phyloP scores from a whole-genome alignment of 2,329 filamentous ascomycete species.

The Arthrobotrys musiformis region DNA sequence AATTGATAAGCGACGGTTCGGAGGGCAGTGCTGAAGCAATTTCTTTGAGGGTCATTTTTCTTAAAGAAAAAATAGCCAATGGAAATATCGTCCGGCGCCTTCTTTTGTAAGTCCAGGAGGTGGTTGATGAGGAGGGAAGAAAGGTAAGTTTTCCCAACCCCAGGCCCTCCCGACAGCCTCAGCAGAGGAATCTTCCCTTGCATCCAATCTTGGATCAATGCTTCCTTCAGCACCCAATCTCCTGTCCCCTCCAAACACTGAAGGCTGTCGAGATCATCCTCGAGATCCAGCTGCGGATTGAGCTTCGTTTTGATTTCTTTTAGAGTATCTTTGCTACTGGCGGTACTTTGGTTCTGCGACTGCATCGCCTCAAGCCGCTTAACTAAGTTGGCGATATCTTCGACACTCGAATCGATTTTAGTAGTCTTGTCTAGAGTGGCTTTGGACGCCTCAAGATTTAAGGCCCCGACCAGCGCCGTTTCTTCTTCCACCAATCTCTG shows the following conservation, averaged over 20 bases:
- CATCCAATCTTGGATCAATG: not conserved
- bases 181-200: not conserved
- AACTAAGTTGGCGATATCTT: not conserved
- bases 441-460: not conserved
- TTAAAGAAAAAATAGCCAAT: conserved; percentile 21
- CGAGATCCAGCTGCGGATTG: not conserved
- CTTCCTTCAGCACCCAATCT: not conserved
- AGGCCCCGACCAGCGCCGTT: not conserved
- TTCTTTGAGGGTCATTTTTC: not conserved
- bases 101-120: not conserved
- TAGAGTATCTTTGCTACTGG: not conserved
- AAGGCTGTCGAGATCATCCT: not conserved
- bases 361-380: not conserved
- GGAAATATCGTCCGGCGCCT: not conserved
- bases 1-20: conserved; percentile 1
- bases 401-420: not conserved
- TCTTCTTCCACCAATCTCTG: conserved; percentile 1
- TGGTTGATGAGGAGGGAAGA: not conserved
- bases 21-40: not conserved
- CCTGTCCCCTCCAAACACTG: not conserved
- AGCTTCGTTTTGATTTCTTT: not conserved
- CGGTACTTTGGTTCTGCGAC: not conserved
- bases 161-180: not conserved
- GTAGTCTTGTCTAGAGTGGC: not conserved
- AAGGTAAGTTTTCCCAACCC: not conserved